Percentiles rank a stretch among this genome's conserved stretches.
Evolutionary conservation across 129 eudicot genomes (phyloP).

Genomic region (Rutidosis leptorrhynchoides): DNA sequence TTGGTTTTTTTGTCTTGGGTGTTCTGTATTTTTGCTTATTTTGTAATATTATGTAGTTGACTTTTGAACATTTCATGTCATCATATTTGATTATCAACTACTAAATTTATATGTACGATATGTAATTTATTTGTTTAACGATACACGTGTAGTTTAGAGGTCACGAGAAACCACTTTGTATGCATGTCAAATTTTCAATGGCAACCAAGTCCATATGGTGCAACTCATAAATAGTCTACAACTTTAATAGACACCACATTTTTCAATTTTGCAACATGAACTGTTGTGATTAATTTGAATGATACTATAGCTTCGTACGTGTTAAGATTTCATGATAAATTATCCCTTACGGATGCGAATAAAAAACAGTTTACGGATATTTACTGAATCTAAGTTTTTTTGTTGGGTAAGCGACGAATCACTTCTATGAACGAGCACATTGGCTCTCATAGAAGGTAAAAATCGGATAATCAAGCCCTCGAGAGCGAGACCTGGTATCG

Average conservation of each 20-base stretch:
- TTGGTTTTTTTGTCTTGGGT: too few species aligned
- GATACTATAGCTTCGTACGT: too few species aligned
- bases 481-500: too few species aligned
- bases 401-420: too few species aligned
- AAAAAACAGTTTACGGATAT: too few species aligned
- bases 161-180: background rate
- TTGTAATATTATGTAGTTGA: background rate
- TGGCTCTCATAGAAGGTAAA: too few species aligned
- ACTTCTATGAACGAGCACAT: too few species aligned
- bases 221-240: background rate
- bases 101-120: background rate
- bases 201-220: background rate
- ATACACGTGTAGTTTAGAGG: background rate
- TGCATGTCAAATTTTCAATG: background rate
- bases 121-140: background rate
- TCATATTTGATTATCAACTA: too few species aligned
- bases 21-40: too few species aligned
- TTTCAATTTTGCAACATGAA: background rate
- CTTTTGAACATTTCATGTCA: background rate
- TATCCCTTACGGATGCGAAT: too few species aligned
- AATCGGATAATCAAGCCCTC: too few species aligned
- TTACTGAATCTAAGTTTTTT: too few species aligned
- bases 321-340: background rate
- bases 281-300: background rate
- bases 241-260: background rate